Conservation (phyloP, 257 asterid genomes). For the Solanum dulcamara region DNA sequence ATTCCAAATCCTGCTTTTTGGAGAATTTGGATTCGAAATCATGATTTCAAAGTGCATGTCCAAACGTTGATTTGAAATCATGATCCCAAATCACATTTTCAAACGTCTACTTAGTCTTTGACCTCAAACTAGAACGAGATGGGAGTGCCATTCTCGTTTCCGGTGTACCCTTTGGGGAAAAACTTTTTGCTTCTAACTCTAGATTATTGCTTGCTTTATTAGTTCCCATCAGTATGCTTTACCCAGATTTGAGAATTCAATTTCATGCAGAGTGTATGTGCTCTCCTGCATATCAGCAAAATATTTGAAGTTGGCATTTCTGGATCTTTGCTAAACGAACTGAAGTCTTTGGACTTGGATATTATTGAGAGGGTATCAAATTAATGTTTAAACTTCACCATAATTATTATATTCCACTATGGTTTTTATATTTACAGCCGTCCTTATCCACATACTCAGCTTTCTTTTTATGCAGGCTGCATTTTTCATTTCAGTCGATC, state of each 20-base stretch:
- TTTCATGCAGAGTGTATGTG: constrained; percentile 59
- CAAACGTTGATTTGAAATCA: background rate
- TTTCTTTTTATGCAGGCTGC: constrained; percentile 48
- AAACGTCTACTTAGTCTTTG: background rate
- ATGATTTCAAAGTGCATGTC: no score
- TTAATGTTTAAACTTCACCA: background rate
- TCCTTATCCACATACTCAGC: background rate
- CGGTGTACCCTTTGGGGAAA: background rate
- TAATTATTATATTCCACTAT: background rate
- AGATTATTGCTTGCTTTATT: background rate
- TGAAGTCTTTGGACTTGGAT: constrained; percentile 58
- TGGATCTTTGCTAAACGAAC: constrained; percentile 57
- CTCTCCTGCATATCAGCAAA: constrained; percentile 82
- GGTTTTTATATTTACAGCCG: background rate
- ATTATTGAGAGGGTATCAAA: constrained; percentile 57
- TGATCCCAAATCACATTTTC: background rate
- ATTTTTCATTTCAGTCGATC: constrained; percentile 53
- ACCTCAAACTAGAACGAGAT: background rate
- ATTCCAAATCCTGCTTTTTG: no score
- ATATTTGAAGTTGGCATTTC: constrained; percentile 91
- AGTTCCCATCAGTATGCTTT: background rate
- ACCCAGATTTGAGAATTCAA: background rate
- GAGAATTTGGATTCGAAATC: no score
- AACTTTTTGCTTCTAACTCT: background rate
- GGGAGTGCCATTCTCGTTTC: background rate